These are phyloP conservation scores for Dactylonectria estremocensis DNA, from an alignment of 2,329 filamentous ascomycete genomes.

Conservation along the genomic window DNA sequence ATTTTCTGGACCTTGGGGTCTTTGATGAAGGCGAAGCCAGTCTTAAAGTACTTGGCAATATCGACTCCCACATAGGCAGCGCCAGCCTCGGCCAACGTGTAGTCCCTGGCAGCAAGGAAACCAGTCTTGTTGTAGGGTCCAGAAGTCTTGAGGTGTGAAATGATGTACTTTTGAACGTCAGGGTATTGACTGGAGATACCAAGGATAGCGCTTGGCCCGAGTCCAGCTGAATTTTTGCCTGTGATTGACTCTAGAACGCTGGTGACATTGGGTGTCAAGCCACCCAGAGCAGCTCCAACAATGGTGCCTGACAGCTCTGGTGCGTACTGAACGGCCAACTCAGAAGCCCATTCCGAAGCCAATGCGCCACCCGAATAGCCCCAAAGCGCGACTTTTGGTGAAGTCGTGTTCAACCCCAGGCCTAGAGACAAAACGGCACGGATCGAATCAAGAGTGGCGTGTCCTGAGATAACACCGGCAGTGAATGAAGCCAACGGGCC, in stretches of 20 bases:
- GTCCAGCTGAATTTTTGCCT: conserved; percentile 41
- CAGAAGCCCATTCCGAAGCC: conserved; percentile 67
- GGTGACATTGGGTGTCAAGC: conserved; percentile 59
- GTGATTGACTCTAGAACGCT: conserved; percentile 54
- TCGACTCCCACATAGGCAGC: conserved; percentile 27
- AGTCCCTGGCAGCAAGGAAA: conserved; percentile 38
- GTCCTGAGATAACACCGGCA: conserved; percentile 59
- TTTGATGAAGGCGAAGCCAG: conserved; percentile 17
- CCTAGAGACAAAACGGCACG: conserved; percentile 57
- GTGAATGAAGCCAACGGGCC: conserved; percentile 61
- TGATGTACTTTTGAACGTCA: conserved; percentile 29
- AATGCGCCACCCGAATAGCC: conserved; percentile 71
- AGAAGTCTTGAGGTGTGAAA: conserved; percentile 37
- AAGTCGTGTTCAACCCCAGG: conserved; percentile 47
- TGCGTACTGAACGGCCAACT: conserved; percentile 67
- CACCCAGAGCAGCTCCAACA: conserved; percentile 65
- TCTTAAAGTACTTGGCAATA: conserved; percentile 37
- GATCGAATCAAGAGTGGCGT: conserved; percentile 62
- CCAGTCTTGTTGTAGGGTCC: conserved; percentile 41
- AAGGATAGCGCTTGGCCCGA: conserved; percentile 40
- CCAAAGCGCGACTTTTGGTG: conserved; percentile 61
- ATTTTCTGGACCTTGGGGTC: conserved; percentile 25
- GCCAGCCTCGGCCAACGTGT: conserved; percentile 30
- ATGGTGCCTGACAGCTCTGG: conserved; percentile 63
- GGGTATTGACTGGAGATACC: conserved; percentile 45